Conservation (phyloP, 2,329 filamentous ascomycete species). For the Cryphonectria naterciae region DNA sequence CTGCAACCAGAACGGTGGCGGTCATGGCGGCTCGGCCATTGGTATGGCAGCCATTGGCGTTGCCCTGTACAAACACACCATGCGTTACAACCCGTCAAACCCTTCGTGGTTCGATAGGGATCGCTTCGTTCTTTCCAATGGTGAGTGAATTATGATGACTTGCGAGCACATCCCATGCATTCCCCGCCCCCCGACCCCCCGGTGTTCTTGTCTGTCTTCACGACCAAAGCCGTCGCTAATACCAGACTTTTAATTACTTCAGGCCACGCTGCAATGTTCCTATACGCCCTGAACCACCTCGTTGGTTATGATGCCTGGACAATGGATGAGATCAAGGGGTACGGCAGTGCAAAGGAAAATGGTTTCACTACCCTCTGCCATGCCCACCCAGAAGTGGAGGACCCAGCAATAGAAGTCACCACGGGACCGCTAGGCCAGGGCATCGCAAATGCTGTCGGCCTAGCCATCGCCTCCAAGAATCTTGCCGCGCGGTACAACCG, state of each 20-base stretch:
- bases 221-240: not conserved
- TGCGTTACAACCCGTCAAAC: conserved; percentile 61
- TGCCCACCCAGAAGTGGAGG: conserved; percentile 62
- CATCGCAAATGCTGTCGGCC: conserved; percentile 62
- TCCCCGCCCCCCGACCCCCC: too few relatives aligned
- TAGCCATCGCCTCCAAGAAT: conserved; percentile 62
- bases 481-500: conserved; percentile 58
- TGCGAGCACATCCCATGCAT: too few relatives aligned
- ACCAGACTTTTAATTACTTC: too few relatives aligned
- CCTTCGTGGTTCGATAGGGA: conserved; percentile 64
- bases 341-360: conserved; percentile 44
- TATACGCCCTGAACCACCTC: conserved; percentile 58
- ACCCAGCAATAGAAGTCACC: conserved; percentile 62
- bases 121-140: conserved; percentile 66
- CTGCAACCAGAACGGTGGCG: conserved; percentile 29
- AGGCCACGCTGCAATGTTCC: conserved; percentile 57
- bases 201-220: not conserved
- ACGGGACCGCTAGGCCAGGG: conserved; percentile 64
- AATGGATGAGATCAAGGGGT: conserved; percentile 59
- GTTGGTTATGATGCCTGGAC: conserved; percentile 59
- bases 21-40: conserved; percentile 50
- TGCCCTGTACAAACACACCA: conserved; percentile 63
- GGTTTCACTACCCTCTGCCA: conserved; percentile 53
- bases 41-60: conserved; percentile 66
- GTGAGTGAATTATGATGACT: not conserved